These are phyloP conservation scores for Apiotrichum mycotoxinovorans DNA, from an alignment of 1,284 basidiomycete species.

Conservation along the genomic window DNA sequence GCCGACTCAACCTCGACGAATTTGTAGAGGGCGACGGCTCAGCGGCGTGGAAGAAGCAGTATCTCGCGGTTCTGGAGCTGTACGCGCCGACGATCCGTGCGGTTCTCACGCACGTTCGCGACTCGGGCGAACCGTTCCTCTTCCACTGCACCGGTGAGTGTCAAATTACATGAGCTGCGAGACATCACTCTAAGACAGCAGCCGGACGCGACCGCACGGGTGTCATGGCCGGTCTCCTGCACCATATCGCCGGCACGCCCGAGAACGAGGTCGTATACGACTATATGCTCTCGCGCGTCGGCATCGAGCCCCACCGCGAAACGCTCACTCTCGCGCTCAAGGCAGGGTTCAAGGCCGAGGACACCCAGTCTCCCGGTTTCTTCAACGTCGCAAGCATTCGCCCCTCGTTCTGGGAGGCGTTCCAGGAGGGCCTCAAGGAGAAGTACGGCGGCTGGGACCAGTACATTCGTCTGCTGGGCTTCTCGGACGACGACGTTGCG, in stretches of 20 bases:
- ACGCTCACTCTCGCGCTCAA: constrained; percentile 5
- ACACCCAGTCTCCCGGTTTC: constrained; percentile 7
- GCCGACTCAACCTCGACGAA: not conserved
- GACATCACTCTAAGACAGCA: too few relatives aligned
- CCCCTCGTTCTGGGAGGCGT: constrained; percentile 2
- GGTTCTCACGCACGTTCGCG: constrained; percentile 17
- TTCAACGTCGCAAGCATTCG: constrained; percentile 10
- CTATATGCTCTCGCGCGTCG: constrained; percentile 19
- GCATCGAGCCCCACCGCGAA: constrained; percentile 17
- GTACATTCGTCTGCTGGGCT: constrained; percentile 11
- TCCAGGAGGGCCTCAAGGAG: constrained; percentile 2
- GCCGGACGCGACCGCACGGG: constrained; percentile 21
- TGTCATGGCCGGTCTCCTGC: constrained; percentile 12
- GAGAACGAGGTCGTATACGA: constrained; percentile 7
- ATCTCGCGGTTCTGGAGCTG: constrained; percentile 3
- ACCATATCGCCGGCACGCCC: constrained; percentile 14
- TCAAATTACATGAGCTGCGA: too few relatives aligned
- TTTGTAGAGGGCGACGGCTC: constrained; percentile 14
- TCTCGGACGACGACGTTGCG: constrained; percentile 6
- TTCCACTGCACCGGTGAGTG: constrained; percentile 20
- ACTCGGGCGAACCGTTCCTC: constrained; percentile 8
- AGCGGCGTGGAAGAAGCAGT: constrained; percentile 9
- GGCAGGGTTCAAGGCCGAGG: not conserved
- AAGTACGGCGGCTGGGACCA: constrained; percentile 16
- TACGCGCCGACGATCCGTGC: constrained; percentile 6